These are phyloP conservation scores for Aureobasidium sp. DNA, from an alignment of 2,329 filamentous ascomycete genomes.

Conservation along the genomic window DNA sequence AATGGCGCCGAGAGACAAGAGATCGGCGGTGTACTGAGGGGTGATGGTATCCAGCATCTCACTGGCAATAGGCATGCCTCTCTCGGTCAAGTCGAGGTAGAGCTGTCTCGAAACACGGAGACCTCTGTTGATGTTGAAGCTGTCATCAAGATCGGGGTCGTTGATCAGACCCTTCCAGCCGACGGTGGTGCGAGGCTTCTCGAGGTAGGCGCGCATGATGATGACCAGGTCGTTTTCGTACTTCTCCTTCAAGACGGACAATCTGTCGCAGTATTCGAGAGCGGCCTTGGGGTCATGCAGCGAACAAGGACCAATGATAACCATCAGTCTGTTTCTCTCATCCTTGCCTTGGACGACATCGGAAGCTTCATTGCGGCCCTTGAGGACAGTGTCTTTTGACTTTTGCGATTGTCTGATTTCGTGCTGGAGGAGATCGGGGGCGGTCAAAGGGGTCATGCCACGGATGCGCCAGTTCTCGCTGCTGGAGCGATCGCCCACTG, in stretches of 20 bases:
- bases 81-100: conserved; percentile 83
- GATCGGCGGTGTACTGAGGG: conserved; percentile 89
- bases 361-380: conserved; percentile 52
- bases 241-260: conserved; percentile 76
- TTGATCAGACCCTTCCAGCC: conserved; percentile 99
- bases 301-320: conserved; percentile 91
- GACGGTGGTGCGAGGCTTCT: conserved; percentile 96
- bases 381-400: conserved; percentile 48
- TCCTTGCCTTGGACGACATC: conserved; percentile 54
- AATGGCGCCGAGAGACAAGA: conserved; percentile 84
- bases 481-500: conserved; percentile 40
- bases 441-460: conserved; percentile 86
- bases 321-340: conserved; percentile 51
- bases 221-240: conserved; percentile 84
- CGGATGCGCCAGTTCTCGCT: conserved; percentile 50
- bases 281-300: conserved; percentile 92
- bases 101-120: conserved; percentile 77
- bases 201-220: conserved; percentile 96
- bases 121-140: conserved; percentile 99
- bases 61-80: conserved; percentile 91
- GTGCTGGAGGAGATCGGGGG: conserved; percentile 89
- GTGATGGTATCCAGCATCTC: conserved; percentile 99
- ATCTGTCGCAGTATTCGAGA: conserved; percentile 82
- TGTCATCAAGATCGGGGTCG: conserved; percentile 96
- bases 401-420: conserved; percentile 59